Evolutionary conservation across 371 early-diverging fungal genomes (phyloP), one percentile per base, ranked within the genome.

Genomic region (Mortierella sp.): DNA sequence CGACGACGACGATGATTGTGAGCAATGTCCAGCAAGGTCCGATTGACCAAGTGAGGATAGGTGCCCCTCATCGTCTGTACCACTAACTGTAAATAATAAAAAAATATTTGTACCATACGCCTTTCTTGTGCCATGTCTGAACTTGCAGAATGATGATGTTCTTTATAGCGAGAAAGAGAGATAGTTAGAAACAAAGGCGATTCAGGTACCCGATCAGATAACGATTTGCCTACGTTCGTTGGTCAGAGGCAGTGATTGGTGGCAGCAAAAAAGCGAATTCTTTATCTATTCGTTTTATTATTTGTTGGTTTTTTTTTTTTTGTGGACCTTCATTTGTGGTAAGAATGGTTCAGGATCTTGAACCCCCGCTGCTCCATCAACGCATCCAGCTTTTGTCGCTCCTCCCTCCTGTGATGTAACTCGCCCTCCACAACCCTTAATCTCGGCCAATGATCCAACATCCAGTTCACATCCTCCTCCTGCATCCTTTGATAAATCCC

Each of bases 361-460:
- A 77, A 77, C 50, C 77, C 77, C 5, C 50, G 57, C 6, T 48
- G 21, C 11, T 43, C 51, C 72, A 77, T 71, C 50, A 77, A 55
- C 51, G 1, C 43, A 59, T 77, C 72, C 72, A 77, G 28, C 9
- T 21, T 48, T 19, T 8, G 53, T 10, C 72, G 72, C 21, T 77
- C 59, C 3, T 72, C 72, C 44, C 34, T 37, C n/a, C 19, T 24
- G 28, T 48, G 48, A 50, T 77, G 57, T 40, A 77, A 40, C 10
- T 77, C 77, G 1, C 77, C 77, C 61, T 77, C 72, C 0, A 77
- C 61, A 37, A 59, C 28, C 64, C 59, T 48, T 19, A 77, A 61
- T n/a, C 48, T 50, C 16, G 77, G 77, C 77, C 77, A 77, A 26
- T 77, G 61, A 37, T 61, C 72, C 61, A 77, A 48, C 77, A 77